phyloP scores from a whole-genome alignment of 164 flowering plant species.

The Chimonanthus praecox region DNA sequence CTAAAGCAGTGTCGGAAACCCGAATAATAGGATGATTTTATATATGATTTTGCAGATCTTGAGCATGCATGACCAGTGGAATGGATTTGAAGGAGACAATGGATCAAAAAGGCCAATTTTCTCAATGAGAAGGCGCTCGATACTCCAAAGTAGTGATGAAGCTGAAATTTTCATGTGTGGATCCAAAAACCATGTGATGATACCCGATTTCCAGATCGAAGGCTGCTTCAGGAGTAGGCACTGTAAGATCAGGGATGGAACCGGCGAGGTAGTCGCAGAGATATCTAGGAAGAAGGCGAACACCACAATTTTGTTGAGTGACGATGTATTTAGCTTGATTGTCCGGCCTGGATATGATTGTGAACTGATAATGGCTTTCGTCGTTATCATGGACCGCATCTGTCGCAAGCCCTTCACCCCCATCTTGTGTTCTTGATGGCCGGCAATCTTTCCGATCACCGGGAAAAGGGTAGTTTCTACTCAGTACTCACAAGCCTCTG shows the following conservation, averaged over 20 bases:
- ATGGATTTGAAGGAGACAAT: slow-evolving; percentile 40
- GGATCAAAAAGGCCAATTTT: slow-evolving; percentile 21
- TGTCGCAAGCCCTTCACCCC: slow-evolving; percentile 35
- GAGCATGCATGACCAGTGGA: slow-evolving; percentile 53
- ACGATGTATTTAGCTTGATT: slow-evolving; percentile 47
- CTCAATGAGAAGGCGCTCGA: slow-evolving; percentile 36
- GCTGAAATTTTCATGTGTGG: slow-evolving; percentile 34
- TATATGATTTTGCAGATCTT: slow-evolving; percentile 23
- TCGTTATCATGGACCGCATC: slow-evolving; percentile 57
- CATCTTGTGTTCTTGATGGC: slow-evolving; percentile 29
- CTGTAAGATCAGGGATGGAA: slow-evolving; percentile 31
- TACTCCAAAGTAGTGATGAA: slow-evolving; percentile 19
- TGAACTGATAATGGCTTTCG: slow-evolving; percentile 53
- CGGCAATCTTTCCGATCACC: neutral
- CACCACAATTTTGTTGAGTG: slow-evolving; percentile 32
- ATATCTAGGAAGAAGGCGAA: slow-evolving; percentile 50
- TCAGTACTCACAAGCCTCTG: no score
- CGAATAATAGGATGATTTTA: neutral
- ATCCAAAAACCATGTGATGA: neutral
- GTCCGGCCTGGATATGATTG: slow-evolving; percentile 40
- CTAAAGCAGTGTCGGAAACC: neutral
- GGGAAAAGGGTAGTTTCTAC: neutral
- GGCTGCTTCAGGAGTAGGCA: slow-evolving; percentile 42
- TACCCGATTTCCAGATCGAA: slow-evolving; percentile 38
- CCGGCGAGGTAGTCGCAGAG: slow-evolving; percentile 38